Conservation (phyloP, 192 early-diverging fungal species). For the Backusella macrospora region DNA sequence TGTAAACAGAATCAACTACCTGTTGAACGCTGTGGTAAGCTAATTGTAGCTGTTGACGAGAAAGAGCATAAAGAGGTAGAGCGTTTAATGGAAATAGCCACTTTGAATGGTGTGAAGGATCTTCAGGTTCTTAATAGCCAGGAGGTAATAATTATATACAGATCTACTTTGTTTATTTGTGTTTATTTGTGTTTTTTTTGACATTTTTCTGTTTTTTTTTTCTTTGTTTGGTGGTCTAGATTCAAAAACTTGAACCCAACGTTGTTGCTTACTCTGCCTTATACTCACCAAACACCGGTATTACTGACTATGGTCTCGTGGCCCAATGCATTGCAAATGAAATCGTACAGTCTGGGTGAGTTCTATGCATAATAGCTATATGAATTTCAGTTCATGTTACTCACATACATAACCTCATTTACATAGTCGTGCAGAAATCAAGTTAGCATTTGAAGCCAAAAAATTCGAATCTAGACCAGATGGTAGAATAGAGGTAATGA, state of each 20-base stretch:
- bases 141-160: constrained; percentile 16
- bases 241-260: constrained; percentile 39
- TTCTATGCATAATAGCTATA: neutral
- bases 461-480: constrained; percentile 32
- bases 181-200: neutral
- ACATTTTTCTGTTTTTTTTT: neutral
- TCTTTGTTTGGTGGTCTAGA: constrained; percentile 14
- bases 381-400: constrained; percentile 1
- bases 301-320: constrained; percentile 36
- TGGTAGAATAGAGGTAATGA: constrained; percentile 31
- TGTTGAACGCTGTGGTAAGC: constrained; percentile 49
- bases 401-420: neutral
- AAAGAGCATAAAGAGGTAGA: constrained; percentile 43
- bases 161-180: neutral
- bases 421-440: constrained; percentile 41
- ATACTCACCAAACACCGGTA: constrained; percentile 44
- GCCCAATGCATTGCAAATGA: constrained; percentile 37
- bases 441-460: constrained; percentile 37
- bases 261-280: constrained; percentile 38
- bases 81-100: constrained; percentile 32
- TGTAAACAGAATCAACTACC: constrained; percentile 48
- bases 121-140: constrained; percentile 35
- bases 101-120: constrained; percentile 38
- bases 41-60: constrained; percentile 47
- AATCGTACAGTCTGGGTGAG: constrained; percentile 37